phyloP scores from a whole-genome alignment of 2,329 filamentous ascomycete genomes.

The Scedosporium dehoogii region DNA sequence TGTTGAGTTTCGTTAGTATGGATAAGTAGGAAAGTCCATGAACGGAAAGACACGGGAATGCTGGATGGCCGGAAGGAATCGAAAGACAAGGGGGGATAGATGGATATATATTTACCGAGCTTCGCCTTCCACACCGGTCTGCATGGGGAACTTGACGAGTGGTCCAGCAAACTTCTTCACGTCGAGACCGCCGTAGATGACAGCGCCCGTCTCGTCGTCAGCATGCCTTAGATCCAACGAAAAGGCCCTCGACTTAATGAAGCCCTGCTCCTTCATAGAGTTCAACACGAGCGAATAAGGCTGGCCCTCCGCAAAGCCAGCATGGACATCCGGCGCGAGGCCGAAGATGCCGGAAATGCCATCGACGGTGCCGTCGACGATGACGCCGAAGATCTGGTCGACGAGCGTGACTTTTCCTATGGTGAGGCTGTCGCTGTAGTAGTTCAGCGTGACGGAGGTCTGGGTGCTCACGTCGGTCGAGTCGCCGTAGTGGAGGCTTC shows the following conservation, averaged over 20 bases:
- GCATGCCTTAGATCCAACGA: conserved; percentile 38
- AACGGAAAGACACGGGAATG: too few species aligned
- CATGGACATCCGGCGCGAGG: conserved; percentile 30
- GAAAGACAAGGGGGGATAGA: too few species aligned
- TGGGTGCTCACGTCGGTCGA: conserved; percentile 21
- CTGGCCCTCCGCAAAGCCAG: conserved; percentile 24
- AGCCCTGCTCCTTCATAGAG: conserved; percentile 33
- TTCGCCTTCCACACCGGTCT: conserved; percentile 25
- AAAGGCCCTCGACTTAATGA: conserved; percentile 40
- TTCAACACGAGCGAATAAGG: conserved; percentile 46
- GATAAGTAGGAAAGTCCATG: neutral
- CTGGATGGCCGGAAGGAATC: too few species aligned
- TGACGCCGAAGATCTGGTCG: conserved; percentile 41
- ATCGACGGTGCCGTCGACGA: conserved; percentile 23
- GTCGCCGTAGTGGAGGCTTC: conserved; percentile 30
- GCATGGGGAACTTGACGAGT: conserved; percentile 32
- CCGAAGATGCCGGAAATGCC: conserved; percentile 43
- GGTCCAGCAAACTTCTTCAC: conserved; percentile 39
- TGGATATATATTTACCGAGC: conserved; percentile 14
- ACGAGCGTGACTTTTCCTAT: conserved; percentile 31
- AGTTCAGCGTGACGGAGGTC: conserved; percentile 31
- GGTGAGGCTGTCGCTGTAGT: conserved; percentile 34
- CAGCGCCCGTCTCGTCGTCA: conserved; percentile 31
- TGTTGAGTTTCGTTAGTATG: conserved; percentile 3
- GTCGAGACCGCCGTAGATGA: conserved; percentile 45